Conservation (phyloP, 2,329 filamentous ascomycete species). For the Xylaria sp. region DNA sequence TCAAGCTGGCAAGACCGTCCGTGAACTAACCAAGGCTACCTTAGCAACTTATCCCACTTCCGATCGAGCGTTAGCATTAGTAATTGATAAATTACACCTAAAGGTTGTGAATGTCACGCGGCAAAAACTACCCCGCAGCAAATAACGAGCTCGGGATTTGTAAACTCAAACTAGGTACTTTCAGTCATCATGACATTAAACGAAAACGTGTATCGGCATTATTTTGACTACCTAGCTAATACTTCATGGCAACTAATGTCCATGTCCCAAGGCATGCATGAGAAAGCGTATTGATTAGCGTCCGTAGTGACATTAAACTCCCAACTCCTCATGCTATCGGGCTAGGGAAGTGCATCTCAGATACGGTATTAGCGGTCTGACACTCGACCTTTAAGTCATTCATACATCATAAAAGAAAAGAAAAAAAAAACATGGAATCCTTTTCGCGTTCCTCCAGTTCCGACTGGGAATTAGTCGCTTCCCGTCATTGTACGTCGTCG, state of each 20-base stretch:
- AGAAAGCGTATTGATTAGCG: slow-evolving; percentile 39
- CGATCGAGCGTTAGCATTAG: neutral
- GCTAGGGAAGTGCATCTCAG: slow-evolving; percentile 40
- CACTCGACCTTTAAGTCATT: slow-evolving; percentile 36
- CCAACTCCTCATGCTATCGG: slow-evolving; percentile 37
- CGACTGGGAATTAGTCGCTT: slow-evolving; percentile 30
- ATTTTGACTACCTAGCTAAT: neutral
- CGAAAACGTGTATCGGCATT: neutral
- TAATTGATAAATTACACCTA: neutral
- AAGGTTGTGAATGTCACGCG: neutral
- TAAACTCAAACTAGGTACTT: neutral
- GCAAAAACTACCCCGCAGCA: slow-evolving; percentile 18
- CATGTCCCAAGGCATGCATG: slow-evolving; percentile 9
- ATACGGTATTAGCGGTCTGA: slow-evolving; percentile 38
- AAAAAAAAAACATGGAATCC: slow-evolving; percentile 33
- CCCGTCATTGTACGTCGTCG: slow-evolving; percentile 27
- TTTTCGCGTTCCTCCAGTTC: slow-evolving; percentile 33
- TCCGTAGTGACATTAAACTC: slow-evolving; percentile 35
- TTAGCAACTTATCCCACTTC: neutral
- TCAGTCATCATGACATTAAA: neutral
- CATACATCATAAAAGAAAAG: slow-evolving; percentile 44
- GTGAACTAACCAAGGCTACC: neutral
- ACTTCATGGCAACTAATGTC: neutral
- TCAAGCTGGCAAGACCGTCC: neutral
- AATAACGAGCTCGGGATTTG: neutral